Evolutionary conservation across 371 early-diverging fungal species (phyloP).

Genomic region (Coemansia linderi): DNA sequence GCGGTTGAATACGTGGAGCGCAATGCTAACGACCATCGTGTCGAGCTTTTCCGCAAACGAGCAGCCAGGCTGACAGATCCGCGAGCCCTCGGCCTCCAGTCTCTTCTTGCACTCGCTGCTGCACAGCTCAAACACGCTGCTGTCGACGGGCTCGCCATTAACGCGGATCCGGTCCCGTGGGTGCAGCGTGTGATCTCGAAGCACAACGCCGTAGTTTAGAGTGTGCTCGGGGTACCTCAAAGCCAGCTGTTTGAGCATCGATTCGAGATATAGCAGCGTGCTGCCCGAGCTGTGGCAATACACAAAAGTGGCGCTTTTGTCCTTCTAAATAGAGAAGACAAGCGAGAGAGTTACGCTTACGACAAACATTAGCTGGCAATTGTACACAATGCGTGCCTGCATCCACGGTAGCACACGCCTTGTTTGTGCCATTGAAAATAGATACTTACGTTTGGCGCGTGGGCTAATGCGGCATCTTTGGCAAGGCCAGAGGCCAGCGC

Average conservation of each 20-base stretch:
- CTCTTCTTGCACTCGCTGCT: constrained; percentile 17
- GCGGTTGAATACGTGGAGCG: constrained; percentile 33
- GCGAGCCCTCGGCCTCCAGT: neutral
- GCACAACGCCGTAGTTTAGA: constrained; percentile 35
- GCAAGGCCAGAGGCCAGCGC: constrained; percentile 26
- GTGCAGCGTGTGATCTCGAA: constrained; percentile 25
- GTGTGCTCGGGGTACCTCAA: constrained; percentile 8
- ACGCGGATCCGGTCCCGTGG: constrained; percentile 29
- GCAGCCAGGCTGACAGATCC: constrained; percentile 4
- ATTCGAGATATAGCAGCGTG: constrained; percentile 37
- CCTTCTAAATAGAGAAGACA: constrained; percentile 14
- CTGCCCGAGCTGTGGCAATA: constrained; percentile 23
- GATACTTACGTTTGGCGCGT: constrained; percentile 28
- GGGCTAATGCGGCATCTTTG: constrained; percentile 9
- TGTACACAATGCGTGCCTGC: constrained; percentile 1
- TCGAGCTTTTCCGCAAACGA: constrained; percentile 16
- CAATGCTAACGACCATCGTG: constrained; percentile 24
- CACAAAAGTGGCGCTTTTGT: constrained; percentile 26
- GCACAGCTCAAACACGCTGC: constrained; percentile 18
- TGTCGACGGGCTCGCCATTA: constrained; percentile 28
- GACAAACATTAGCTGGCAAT: constrained; percentile 1
- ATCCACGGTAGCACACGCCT: constrained; percentile 2
- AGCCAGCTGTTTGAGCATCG: constrained; percentile 37
- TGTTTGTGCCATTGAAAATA: neutral
- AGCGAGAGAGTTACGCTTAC: neutral